A percentile compares a stretch with the other conserved stretches of the same genome.
These are phyloP conservation scores for Penicillium daleae DNA, from an alignment of 495 filamentous ascomycete genomes.

Conservation along the genomic window DNA sequence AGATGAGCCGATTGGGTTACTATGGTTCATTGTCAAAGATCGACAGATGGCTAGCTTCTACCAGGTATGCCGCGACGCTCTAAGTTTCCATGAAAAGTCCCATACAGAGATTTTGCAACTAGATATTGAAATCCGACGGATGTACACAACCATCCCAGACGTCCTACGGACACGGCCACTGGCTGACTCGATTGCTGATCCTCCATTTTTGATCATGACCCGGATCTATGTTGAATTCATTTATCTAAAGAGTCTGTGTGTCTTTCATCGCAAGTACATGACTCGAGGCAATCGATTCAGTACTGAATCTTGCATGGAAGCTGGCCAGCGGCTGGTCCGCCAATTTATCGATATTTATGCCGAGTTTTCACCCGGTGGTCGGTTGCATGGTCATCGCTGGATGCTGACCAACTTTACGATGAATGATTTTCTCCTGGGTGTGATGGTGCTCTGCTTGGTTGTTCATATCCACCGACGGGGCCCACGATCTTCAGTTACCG, in stretches of 20 bases:
- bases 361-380: slow-evolving; percentile 16
- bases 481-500: not conserved
- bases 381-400: slow-evolving; percentile 27
- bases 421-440: slow-evolving; percentile 26
- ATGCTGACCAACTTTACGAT: slow-evolving; percentile 27
- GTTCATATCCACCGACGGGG: slow-evolving; percentile 6
- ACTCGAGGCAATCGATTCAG: slow-evolving; percentile 10
- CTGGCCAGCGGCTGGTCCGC: not conserved
- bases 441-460: slow-evolving; percentile 23
- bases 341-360: not conserved
- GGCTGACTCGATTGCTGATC: slow-evolving; percentile 37
- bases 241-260: slow-evolving; percentile 40
- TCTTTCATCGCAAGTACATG: slow-evolving; percentile 44
- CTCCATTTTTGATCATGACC: slow-evolving; percentile 40
- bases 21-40: slow-evolving; percentile 34
- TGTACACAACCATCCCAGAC: not conserved
- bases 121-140: not conserved
- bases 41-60: slow-evolving; percentile 35
- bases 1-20: not conserved
- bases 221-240: slow-evolving; percentile 26
- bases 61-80: slow-evolving; percentile 31
- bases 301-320: not conserved
- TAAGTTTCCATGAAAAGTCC: slow-evolving; percentile 34
- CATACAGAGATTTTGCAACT: not conserved
- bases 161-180: not conserved